These are phyloP conservation scores for Penicillium paradoxum DNA, from an alignment of 495 filamentous ascomycete genomes.

Conservation along the genomic window DNA sequence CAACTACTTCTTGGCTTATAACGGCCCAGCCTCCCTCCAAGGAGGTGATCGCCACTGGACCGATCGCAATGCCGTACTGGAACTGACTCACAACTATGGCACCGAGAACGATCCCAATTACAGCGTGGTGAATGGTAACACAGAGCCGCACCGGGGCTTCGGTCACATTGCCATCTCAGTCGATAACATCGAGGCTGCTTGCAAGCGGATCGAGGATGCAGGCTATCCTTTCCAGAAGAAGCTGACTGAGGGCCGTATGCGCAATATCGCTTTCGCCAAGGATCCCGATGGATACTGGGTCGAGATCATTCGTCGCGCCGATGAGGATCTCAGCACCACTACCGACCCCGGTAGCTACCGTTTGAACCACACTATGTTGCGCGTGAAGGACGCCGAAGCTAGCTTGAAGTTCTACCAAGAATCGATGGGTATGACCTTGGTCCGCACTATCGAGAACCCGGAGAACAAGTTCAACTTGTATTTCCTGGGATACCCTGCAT, in stretches of 20 bases:
- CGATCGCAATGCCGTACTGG: slow-evolving; percentile 83
- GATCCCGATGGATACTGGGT: slow-evolving; percentile 97
- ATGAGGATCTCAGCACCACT: slow-evolving; percentile 47
- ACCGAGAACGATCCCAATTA: slow-evolving; percentile 83
- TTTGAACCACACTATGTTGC: slow-evolving; percentile 77
- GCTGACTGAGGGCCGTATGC: slow-evolving; percentile 81
- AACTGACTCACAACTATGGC: slow-evolving; percentile 96
- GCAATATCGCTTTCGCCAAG: slow-evolving; percentile 82
- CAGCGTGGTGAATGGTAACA: slow-evolving; percentile 83
- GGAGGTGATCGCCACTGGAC: slow-evolving; percentile 69
- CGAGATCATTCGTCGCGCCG: slow-evolving; percentile 56
- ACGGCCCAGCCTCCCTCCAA: slow-evolving; percentile 73
- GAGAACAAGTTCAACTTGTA: slow-evolving; percentile 81
- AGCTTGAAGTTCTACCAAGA: slow-evolving; percentile 89
- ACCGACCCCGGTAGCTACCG: slow-evolving; percentile 52
- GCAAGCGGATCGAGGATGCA: slow-evolving; percentile 79
- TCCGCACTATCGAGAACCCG: slow-evolving; percentile 65
- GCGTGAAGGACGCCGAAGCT: slow-evolving; percentile 82
- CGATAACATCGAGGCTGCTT: slow-evolving; percentile 86
- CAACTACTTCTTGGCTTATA: slow-evolving; percentile 52
- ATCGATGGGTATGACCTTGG: slow-evolving; percentile 77
- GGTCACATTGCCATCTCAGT: slow-evolving; percentile 86
- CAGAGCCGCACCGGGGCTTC: slow-evolving; percentile 79
- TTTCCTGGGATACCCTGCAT: slow-evolving; percentile 72
- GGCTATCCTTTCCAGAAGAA: slow-evolving; percentile 95